A percentile compares a stretch with the other conserved stretches of the same genome.
Conservation (phyloP, 1,284 basidiomycete genomes). For the Exobasidium cylindrosporum region DNA sequence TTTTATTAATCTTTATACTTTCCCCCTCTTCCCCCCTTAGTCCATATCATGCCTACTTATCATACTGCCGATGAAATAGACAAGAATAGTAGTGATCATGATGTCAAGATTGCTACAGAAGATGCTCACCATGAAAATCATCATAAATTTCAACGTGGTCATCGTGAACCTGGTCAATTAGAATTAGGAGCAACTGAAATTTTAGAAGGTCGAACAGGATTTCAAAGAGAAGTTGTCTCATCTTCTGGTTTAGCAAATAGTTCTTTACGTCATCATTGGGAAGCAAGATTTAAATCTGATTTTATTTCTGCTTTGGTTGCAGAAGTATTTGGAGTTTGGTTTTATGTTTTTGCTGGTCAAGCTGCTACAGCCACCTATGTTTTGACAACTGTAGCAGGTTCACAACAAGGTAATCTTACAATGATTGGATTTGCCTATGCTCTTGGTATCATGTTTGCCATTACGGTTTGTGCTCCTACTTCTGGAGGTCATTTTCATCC, state of each 20-base stretch:
- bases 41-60: not conserved
- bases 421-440: slow-evolving; percentile 42
- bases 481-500: slow-evolving; percentile 45
- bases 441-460: slow-evolving; percentile 34
- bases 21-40: too few relatives aligned
- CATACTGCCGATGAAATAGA: not conserved
- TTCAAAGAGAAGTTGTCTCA: slow-evolving; percentile 23
- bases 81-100: not conserved
- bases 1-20: too few relatives aligned
- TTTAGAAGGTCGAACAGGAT: slow-evolving; percentile 30
- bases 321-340: slow-evolving; percentile 12
- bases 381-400: slow-evolving; percentile 30
- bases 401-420: slow-evolving; percentile 29
- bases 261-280: slow-evolving; percentile 13
- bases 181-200: slow-evolving; percentile 60
- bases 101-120: not conserved
- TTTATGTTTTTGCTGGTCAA: slow-evolving; percentile 8
- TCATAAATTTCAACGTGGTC: slow-evolving; percentile 13
- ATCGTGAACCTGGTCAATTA: slow-evolving; percentile 8
- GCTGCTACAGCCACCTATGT: slow-evolving; percentile 30
- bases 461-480: slow-evolving; percentile 33
- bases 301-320: slow-evolving; percentile 8
- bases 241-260: slow-evolving; percentile 10
- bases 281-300: slow-evolving; percentile 1
- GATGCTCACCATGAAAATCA: not conserved